Conservation (phyloP, 495 filamentous ascomycete species). For the Cladorrhinum samala region DNA sequence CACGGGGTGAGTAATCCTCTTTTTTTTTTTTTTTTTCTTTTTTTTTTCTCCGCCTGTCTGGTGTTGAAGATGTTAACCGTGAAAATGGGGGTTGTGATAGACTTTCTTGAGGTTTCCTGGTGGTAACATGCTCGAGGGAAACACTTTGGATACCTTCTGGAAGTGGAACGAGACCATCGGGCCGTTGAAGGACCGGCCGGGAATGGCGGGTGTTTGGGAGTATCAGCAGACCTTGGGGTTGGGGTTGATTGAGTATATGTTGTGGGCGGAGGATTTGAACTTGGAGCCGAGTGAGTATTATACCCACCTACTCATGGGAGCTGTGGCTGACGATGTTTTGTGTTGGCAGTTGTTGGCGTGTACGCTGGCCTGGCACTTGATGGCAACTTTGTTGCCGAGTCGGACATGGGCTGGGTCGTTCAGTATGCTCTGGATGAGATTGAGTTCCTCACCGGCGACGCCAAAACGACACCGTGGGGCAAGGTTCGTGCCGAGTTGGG, state of each 20-base stretch:
- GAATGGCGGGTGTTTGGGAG: slow-evolving; percentile 54
- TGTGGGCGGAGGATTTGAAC: slow-evolving; percentile 59
- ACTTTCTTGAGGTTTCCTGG: slow-evolving; percentile 59
- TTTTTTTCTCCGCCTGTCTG: no score
- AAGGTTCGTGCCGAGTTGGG: slow-evolving; percentile 50
- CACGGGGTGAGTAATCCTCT: slow-evolving; percentile 30
- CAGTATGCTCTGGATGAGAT: slow-evolving; percentile 61
- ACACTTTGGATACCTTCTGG: slow-evolving; percentile 49
- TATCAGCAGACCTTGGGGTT: slow-evolving; percentile 59
- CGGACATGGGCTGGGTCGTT: slow-evolving; percentile 41
- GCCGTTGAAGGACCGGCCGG: slow-evolving; percentile 55
- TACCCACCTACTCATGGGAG: background rate
- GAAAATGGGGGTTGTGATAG: no score
- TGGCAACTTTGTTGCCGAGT: slow-evolving; percentile 36
- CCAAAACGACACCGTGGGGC: slow-evolving; percentile 52
- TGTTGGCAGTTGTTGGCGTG: slow-evolving; percentile 28
- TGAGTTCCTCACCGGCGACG: slow-evolving; percentile 56
- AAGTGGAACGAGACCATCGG: slow-evolving; percentile 66
- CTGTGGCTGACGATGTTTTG: background rate
- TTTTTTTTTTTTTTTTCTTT: background rate
- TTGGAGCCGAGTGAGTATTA: slow-evolving; percentile 42
- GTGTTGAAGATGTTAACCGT: no score
- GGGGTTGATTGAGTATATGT: slow-evolving; percentile 57
- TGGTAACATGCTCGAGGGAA: slow-evolving; percentile 62
- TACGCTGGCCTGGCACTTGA: slow-evolving; percentile 61